Evolutionary conservation across 2,329 filamentous ascomycete genomes (phyloP).

Genomic region (Amauroascus verrucosus): DNA sequence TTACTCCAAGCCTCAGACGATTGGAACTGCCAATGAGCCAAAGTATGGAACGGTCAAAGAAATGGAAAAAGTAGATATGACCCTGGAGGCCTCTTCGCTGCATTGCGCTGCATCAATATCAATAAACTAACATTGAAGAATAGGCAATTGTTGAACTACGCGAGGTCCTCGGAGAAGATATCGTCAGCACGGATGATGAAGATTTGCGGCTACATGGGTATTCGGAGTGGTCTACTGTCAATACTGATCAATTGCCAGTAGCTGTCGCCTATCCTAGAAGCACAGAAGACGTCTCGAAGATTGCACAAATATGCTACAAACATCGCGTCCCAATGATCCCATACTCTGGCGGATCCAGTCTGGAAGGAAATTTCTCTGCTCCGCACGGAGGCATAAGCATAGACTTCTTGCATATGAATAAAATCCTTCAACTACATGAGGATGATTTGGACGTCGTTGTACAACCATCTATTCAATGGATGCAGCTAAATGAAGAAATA

Average conservation of each 20-base stretch:
- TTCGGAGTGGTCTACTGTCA: constrained; percentile 62
- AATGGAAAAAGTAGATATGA: constrained; percentile 29
- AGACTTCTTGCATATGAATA: constrained; percentile 81
- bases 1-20: constrained; percentile 27
- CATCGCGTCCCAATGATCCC: constrained; percentile 76
- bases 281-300: constrained; percentile 54
- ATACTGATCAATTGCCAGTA: constrained; percentile 52
- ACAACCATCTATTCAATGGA: constrained; percentile 86
- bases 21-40: constrained; percentile 23
- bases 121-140: background rate
- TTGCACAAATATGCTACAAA: constrained; percentile 63
- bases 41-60: constrained; percentile 32
- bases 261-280: constrained; percentile 55
- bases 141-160: constrained; percentile 50
- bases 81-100: background rate
- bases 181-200: constrained; percentile 54
- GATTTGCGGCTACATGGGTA: constrained; percentile 55
- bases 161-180: constrained; percentile 45
- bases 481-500: constrained; percentile 69
- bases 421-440: constrained; percentile 66
- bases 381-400: constrained; percentile 80
- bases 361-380: constrained; percentile 85
- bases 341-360: constrained; percentile 73
- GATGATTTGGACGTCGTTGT: constrained; percentile 90
- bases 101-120: background rate